Evolutionary conservation across 2,329 filamentous ascomycete genomes (phyloP).

Genomic region (Fusarium euwallaceae): DNA sequence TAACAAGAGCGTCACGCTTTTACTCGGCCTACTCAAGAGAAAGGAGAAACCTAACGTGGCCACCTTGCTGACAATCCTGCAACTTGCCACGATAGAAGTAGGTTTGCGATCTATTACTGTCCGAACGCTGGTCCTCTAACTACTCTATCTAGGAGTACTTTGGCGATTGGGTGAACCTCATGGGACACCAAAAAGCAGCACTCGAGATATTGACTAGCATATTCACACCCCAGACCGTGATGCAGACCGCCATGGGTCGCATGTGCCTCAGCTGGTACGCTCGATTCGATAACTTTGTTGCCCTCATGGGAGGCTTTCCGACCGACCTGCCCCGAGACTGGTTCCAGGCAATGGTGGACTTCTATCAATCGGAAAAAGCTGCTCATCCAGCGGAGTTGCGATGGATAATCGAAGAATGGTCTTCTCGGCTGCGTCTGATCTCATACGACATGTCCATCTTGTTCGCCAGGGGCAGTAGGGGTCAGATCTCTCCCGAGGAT

Average conservation of each 20-base stretch:
- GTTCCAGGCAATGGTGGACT: conserved; percentile 76
- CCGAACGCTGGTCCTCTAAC: conserved; percentile 23
- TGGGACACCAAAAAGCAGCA: conserved; percentile 92
- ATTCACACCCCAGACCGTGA: conserved; percentile 81
- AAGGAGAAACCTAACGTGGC: conserved; percentile 78
- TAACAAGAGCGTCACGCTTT: conserved; percentile 84
- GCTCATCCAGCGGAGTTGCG: conserved; percentile 72
- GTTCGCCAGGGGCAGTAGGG: conserved; percentile 76
- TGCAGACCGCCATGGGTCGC: conserved; percentile 77
- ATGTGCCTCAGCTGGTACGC: conserved; percentile 90
- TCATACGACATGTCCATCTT: conserved; percentile 85
- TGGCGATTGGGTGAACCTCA: conserved; percentile 94
- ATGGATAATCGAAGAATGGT: conserved; percentile 76
- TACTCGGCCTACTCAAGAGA: conserved; percentile 78
- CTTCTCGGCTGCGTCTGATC: conserved; percentile 77
- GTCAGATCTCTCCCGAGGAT: conserved; percentile 72
- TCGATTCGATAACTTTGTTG: conserved; percentile 87
- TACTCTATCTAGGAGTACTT: conserved; percentile 80
- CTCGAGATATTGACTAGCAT: conserved; percentile 83
- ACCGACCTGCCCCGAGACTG: conserved; percentile 82
- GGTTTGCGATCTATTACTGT: conserved; percentile 5
- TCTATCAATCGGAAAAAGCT: conserved; percentile 70
- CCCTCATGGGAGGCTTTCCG: conserved; percentile 83
- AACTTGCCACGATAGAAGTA: conserved; percentile 95
- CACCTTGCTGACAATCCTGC: conserved; percentile 87